Base-by-base conservation (phyloP, 2,329 filamentous ascomycete genomes). In the Dactylellina drechsleri region DNA sequence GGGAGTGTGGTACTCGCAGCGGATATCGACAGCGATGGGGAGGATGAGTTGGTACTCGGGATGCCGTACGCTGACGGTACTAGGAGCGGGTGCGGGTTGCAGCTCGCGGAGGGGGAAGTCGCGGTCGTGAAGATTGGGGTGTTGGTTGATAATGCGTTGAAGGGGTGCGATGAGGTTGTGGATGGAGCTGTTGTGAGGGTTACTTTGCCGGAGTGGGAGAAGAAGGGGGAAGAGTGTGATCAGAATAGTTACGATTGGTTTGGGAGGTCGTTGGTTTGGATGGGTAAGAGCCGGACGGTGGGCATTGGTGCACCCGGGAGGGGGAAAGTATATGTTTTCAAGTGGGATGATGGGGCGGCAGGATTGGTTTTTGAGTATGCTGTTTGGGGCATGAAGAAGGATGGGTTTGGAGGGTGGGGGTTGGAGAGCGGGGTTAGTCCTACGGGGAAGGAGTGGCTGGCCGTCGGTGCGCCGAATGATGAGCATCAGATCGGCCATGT, bases 61-160 rank as follows among this genome's bases (percentile, higher is more conserved):
- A 57, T 66, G 40, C 60, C 65, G 13, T 66, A 45, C 28, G 40
- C 50, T 7, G 76, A 77, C 26, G 62, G 60, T 18, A 15, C 7
- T 4, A 59, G 72, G 26, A 40, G 16, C 20, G 70, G 70, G 6
- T 74, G 70, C 8, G 70, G 70, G 8, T 50, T 68, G 13, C 78
- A 79, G 40, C 56, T 77, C 10, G 78, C 76, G 2, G 78, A 79
- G 53, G 78, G 78, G 7, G 77, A 78, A 23, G 68, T 79, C 1
- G 76, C 68, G 3, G 61, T 77, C 15, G 57, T 75, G 7, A 75
- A 50, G 23, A 59, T 77, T 23, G 53, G 53, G 0, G 28, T 53
- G 20, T 31, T 66, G 12, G 56, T 73, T 6, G 43, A 66, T 18
- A 65, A 56, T 40, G 61, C 66, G 36, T 41, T 67, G 12, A 60